Base-by-base conservation (phyloP, 129 eudicot genomes). In the Flaveria trinervia region DNA sequence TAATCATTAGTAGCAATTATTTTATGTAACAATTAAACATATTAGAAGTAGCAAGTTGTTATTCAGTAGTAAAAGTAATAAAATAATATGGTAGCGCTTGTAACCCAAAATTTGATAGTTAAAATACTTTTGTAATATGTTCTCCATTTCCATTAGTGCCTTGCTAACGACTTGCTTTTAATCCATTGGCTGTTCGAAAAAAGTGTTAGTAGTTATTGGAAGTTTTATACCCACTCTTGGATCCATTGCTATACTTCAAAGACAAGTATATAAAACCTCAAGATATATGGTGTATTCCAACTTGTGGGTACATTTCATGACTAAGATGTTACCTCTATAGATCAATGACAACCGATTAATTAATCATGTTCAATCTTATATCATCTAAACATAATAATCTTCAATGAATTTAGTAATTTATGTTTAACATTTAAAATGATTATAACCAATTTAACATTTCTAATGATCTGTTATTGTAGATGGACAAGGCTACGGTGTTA, bases 401-500 rank as follows among this genome's bases (percentile, higher is more conserved):
- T n/a, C 60, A 54, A 54, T 54, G 1, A 54, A 54, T 17, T 11
- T 54, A 54, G 25, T n/a, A 11, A 4, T 5, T 57, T 28, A 13
- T 62, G 18, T 61, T 25, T 25, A 61, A 25, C 1, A 3, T 4
- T 13, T 62, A 62, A 14, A 62, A 5, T 14, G 45, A 4, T 44
- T 3, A 18, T 67, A 23, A 15, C 25, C 4, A 43, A 17, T 17
- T 26, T 33, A 44, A 56, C 20, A 25, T 69, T 12, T 14, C 2
- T 20, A 64, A 72, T 55, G 33, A 64, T 16, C 7, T 79, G 7
- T 57, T 45, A 44, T 72, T 30, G 54, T 55, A 80, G 83, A 66
- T 80, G 79, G 79, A 80, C 61, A 80, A 80, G 68, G 79, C 79
- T 16, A 74, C 74, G 25, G 79, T 80, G 20, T 41, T 80, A 26